A percentile compares a stretch with the other conserved stretches of the same genome.
Conservation (phyloP, 2,329 filamentous ascomycete species). For the Paecilomyces sp. region DNA sequence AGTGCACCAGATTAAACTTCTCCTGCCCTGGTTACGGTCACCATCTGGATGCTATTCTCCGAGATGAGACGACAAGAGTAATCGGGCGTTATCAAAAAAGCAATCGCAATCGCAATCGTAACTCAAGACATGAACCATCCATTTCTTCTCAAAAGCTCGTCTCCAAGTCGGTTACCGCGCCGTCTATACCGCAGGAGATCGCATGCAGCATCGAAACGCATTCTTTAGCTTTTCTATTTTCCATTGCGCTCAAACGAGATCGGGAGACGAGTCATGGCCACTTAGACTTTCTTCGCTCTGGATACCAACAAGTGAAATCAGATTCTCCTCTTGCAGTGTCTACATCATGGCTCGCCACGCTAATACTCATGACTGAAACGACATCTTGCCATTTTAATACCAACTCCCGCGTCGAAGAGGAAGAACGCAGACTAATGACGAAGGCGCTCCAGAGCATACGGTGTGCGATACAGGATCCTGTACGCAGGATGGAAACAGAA, state of each 20-base stretch:
- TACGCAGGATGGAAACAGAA: constrained; percentile 1
- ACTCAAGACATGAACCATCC: not conserved
- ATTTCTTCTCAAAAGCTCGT: not conserved
- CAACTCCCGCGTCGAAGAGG: not conserved
- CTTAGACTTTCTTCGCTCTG: constrained; percentile 2
- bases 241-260: not conserved
- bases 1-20: constrained; percentile 3
- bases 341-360: constrained; percentile 4
- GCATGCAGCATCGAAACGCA: constrained; percentile 1
- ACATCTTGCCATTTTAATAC: not conserved
- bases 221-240: not conserved
- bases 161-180: not conserved
- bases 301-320: not conserved
- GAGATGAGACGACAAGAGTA: constrained; percentile 4
- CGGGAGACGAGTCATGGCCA: constrained; percentile 3
- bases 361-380: constrained; percentile 1
- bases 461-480: not conserved
- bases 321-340: constrained; percentile 1
- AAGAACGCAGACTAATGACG: not conserved
- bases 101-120: not conserved
- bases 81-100: constrained; percentile 1
- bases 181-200: not conserved
- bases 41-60: constrained; percentile 3
- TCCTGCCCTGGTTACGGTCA: constrained; percentile 4
- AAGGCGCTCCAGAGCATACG: not conserved